Base-by-base conservation (phyloP, 225 moss, liverwort and hornwort species). In the Ulota crispa region DNA sequence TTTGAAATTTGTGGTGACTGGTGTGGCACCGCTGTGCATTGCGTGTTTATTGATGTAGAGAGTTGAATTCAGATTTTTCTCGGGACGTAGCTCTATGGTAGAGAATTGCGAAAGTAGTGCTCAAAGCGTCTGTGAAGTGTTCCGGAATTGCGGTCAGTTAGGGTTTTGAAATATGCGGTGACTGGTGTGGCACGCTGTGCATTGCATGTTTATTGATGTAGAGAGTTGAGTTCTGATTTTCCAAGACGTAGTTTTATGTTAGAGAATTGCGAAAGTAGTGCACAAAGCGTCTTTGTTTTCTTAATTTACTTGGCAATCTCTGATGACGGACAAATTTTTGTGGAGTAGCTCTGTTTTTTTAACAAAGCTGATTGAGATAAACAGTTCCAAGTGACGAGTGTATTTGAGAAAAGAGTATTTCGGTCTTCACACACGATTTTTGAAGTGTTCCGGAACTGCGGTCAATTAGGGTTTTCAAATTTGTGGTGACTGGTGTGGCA, bases 251-350 rank as follows among this genome's bases (percentile, higher is more conserved):
- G 1, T 11, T 3, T 62, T 14, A 13, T 23, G 2, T 23, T 59
- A 34, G 23, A n/a, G 23, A 10, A 50, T 65, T 71, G 65, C 8
- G 45, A 65, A 23, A 77, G 57, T 6, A 2, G 60, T 64, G 16
- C 16, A 23, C 16, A 0, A 12, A 31, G 21, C 54, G 23, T 37
- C 6, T 53, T 3, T 41, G 2, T 36, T 47, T 67, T 61, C 69
- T 53, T 37, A 54, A 37, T 27, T n/a, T 57, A 10, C 30, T 74
- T 63, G 27, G 69, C 39, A 30, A n/a, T 47, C 28, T n/a, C 56
- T 37, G 81, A 53, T 78, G 21, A 7, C 82, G 43, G 26, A 62
- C 63, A 68, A 45, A 56, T 70, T 53, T 31, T 75, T 53, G 42
- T n/a, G 45, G 59, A 19, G 16, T 47, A 43, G 24, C 60, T 36